phyloP scores from a whole-genome alignment of 2,329 filamentous ascomycete species.

The Calonectria leucothoes region DNA sequence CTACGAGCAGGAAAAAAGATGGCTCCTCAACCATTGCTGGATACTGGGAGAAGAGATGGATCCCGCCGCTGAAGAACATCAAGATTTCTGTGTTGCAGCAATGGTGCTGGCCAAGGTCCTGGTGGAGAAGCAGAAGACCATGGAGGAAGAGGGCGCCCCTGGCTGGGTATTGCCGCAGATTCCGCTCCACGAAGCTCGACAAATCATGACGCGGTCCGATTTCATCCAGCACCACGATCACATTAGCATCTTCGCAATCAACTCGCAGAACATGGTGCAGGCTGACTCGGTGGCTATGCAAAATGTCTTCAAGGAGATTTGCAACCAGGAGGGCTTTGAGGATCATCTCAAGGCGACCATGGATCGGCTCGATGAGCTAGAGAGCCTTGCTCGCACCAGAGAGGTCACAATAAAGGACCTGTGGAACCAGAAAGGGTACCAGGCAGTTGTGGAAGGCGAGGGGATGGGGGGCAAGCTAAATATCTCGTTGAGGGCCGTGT shows the following conservation, averaged over 20 bases:
- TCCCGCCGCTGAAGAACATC: constrained; percentile 75
- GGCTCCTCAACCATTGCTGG: constrained; percentile 76
- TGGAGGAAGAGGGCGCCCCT: constrained; percentile 23
- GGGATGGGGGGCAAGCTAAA: not conserved
- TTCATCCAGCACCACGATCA: constrained; percentile 68
- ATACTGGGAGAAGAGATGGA: constrained; percentile 75
- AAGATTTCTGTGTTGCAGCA: constrained; percentile 66
- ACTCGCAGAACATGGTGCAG: constrained; percentile 65
- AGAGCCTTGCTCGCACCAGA: constrained; percentile 63
- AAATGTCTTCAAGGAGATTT: constrained; percentile 67
- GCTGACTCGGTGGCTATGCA: constrained; percentile 70
- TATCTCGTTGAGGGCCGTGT: not conserved
- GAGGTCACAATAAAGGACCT: constrained; percentile 66
- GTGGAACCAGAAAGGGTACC: not conserved
- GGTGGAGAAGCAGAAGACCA: constrained; percentile 58
- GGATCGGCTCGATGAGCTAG: constrained; percentile 63
- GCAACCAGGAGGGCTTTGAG: constrained; percentile 61
- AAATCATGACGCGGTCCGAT: constrained; percentile 68
- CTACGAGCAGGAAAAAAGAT: constrained; percentile 70
- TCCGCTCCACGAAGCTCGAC: constrained; percentile 58
- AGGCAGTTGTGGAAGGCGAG: not conserved
- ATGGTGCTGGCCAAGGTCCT: constrained; percentile 70
- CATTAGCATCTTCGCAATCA: constrained; percentile 69
- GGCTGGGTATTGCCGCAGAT: constrained; percentile 57
- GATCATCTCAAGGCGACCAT: constrained; percentile 43